Conservation (phyloP, 306 rosid species). For the Spatholobus suberectus region DNA sequence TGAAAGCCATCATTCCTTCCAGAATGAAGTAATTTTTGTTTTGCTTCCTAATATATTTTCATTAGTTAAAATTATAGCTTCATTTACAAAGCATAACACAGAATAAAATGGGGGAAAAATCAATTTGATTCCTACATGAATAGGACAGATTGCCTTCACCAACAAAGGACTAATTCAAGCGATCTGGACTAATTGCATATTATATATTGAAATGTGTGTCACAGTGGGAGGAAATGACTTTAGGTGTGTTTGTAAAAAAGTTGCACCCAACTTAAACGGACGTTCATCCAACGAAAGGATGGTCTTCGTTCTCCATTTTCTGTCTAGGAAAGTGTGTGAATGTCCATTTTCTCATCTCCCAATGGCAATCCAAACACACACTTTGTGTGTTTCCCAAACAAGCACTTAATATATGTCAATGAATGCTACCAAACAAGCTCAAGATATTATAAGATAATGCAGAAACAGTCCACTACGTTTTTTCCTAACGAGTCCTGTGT, state of each 20-base stretch:
- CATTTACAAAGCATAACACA: neutral
- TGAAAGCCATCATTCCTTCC: neutral
- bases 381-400: too few species aligned
- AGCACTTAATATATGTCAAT: neutral
- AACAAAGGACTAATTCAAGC: neutral
- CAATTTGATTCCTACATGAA: neutral
- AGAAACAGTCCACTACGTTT: neutral
- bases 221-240: too few species aligned
- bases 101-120: neutral
- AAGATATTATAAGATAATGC: neutral
- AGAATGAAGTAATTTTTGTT: neutral
- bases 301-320: too few species aligned
- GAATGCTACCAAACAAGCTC: neutral
- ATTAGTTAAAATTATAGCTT: neutral
- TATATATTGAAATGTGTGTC: too few species aligned
- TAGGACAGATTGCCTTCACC: neutral
- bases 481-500: neutral
- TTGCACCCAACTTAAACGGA: too few species aligned
- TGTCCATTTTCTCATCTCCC: too few species aligned
- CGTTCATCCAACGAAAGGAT: too few species aligned
- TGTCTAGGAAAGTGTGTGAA: too few species aligned
- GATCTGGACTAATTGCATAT: too few species aligned
- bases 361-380: too few species aligned
- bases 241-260: too few species aligned
- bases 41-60: neutral